Evolutionary conservation across 371 early-diverging fungal genomes (phyloP).

Genomic region (Syncephalastrum contaminatum): DNA sequence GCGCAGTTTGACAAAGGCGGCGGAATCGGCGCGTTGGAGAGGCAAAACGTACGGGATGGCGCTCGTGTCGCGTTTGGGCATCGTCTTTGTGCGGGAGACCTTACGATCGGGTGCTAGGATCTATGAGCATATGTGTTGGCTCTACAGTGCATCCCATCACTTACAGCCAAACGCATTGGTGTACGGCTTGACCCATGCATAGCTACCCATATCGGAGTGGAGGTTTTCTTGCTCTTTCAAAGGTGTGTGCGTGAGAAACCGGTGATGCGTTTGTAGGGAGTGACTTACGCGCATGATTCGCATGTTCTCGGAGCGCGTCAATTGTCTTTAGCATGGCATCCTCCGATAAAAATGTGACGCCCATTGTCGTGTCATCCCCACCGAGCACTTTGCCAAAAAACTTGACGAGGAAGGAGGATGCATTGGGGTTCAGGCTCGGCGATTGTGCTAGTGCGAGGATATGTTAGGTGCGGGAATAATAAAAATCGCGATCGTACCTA

Average conservation of each 20-base stretch:
- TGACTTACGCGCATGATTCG: background rate
- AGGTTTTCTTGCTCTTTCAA: background rate
- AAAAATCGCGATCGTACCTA: conserved; percentile 12
- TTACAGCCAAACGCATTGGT: background rate
- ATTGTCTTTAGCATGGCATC: background rate
- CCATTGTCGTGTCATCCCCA: background rate
- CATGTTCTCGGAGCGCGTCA: background rate
- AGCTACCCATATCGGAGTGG: background rate
- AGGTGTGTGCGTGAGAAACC: background rate
- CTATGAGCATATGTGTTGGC: background rate
- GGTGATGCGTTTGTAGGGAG: background rate
- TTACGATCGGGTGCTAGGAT: conserved; percentile 1
- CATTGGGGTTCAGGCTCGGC: conserved; percentile 13
- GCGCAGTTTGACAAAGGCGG: conserved; percentile 31
- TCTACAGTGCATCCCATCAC: conserved; percentile 2
- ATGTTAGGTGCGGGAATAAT: background rate
- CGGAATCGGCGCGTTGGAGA: conserved; percentile 31
- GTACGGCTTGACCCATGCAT: background rate
- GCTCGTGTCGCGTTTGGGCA: conserved; percentile 17
- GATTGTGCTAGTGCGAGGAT: background rate
- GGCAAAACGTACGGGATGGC: conserved; percentile 37
- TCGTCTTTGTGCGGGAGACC: conserved; percentile 18
- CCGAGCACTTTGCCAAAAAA: no score
- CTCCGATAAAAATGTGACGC: background rate
- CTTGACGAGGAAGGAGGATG: no score